These are phyloP conservation scores for Colletotrichum lini DNA, from an alignment of 2,329 filamentous ascomycete species.

Conservation along the genomic window DNA sequence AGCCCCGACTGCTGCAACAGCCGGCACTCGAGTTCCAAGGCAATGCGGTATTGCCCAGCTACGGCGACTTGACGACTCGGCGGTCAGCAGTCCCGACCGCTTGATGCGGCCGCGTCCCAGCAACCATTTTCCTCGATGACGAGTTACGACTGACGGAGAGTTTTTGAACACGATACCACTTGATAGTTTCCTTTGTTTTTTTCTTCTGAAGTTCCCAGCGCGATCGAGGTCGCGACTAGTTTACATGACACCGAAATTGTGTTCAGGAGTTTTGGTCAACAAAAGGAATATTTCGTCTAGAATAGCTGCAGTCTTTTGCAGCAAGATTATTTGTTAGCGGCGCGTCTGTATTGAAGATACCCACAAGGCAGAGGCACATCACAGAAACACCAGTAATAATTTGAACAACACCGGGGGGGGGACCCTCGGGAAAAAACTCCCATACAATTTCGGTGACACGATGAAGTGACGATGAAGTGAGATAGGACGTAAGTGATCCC, in stretches of 20 bases:
- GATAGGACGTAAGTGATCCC: not conserved
- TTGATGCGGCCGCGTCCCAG: not conserved
- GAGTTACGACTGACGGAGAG: slow-evolving; percentile 28
- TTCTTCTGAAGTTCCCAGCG: not conserved
- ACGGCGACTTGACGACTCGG: slow-evolving; percentile 49
- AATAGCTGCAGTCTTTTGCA: not conserved
- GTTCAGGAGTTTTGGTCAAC: not conserved
- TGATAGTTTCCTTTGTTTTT: slow-evolving; percentile 6
- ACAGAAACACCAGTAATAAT: slow-evolving; percentile 11
- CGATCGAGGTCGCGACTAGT: not conserved
- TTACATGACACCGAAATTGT: not conserved
- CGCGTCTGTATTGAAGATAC: slow-evolving; percentile 26
- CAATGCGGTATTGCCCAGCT: slow-evolving; percentile 56
- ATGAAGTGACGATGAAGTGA: no score
- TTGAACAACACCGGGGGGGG: not conserved
- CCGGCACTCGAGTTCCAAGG: slow-evolving; percentile 52
- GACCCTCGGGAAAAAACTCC: not conserved
- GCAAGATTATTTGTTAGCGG: not conserved
- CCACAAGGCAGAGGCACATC: slow-evolving; percentile 30
- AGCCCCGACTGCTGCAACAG: slow-evolving; percentile 56
- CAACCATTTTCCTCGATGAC: not conserved
- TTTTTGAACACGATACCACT: slow-evolving; percentile 22
- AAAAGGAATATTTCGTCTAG: not conserved
- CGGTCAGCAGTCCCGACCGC: slow-evolving; percentile 16
- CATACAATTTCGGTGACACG: not conserved